phyloP scores from a whole-genome alignment of 2,329 filamentous ascomycete species.

The Exophiala sp. region DNA sequence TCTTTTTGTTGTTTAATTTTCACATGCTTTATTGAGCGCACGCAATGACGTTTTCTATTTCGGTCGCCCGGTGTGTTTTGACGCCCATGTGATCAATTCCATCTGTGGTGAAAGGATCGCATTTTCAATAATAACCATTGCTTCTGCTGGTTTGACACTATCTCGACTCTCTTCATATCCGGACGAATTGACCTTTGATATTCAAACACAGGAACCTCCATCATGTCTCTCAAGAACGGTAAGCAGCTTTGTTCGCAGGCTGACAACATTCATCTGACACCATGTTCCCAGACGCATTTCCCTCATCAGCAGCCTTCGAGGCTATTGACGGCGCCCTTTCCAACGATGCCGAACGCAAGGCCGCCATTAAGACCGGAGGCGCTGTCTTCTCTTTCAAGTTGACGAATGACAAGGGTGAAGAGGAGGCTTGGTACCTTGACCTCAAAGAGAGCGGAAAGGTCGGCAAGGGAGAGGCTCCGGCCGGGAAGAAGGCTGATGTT shows the following conservation, averaged over 20 bases:
- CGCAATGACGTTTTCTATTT: not conserved
- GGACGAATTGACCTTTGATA: not conserved
- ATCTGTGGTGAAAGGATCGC: not conserved
- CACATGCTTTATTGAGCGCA: constrained; percentile 10
- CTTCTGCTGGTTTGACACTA: not conserved
- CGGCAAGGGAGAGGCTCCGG: constrained; percentile 65
- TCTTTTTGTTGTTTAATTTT: constrained; percentile 3
- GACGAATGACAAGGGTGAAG: constrained; percentile 79
- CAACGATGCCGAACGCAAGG: constrained; percentile 71
- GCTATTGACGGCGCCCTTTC: constrained; percentile 71
- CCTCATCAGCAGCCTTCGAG: constrained; percentile 88
- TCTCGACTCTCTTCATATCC: not conserved
- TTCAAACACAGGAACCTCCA: constrained; percentile 25
- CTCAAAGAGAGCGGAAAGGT: constrained; percentile 86
- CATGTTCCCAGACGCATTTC: constrained; percentile 58
- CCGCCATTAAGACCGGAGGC: constrained; percentile 83
- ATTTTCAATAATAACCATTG: not conserved
- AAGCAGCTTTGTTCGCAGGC: constrained; percentile 31
- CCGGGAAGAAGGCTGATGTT: constrained; percentile 77
- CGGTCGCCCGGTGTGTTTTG: not conserved
- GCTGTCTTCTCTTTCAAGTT: constrained; percentile 88
- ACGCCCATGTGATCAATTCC: constrained; percentile 16
- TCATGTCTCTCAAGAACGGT: constrained; percentile 74
- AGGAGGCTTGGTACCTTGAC: constrained; percentile 89
- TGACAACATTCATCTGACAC: not conserved